Conservation (phyloP, 1,284 basidiomycete species). For the Ganoderma multipileum region DNA sequence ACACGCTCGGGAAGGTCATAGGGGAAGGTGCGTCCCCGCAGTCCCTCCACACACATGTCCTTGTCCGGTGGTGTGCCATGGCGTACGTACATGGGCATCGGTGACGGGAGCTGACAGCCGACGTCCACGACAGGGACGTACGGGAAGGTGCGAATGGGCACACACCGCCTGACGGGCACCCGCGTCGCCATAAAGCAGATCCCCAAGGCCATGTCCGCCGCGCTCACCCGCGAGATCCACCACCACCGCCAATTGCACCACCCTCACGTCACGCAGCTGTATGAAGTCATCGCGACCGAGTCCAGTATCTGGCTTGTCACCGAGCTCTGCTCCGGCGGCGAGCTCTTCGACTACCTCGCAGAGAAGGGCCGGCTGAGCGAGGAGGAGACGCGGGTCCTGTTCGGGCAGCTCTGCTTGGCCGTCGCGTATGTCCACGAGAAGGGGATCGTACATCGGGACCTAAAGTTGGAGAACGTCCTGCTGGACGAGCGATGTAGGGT, state of each 20-base stretch:
- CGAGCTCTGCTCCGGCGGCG: slow-evolving; percentile 95
- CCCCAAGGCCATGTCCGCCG: slow-evolving; percentile 89
- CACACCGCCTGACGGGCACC: slow-evolving; percentile 88
- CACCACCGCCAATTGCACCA: slow-evolving; percentile 98
- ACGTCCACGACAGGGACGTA: slow-evolving; percentile 72
- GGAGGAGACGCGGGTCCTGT: slow-evolving; percentile 84
- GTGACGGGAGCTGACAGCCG: background rate
- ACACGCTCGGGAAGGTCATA: slow-evolving; percentile 94
- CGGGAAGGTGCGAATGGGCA: slow-evolving; percentile 93
- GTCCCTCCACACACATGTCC: background rate
- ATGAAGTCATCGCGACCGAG: slow-evolving; percentile 98
- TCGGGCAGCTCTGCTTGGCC: slow-evolving; percentile 96
- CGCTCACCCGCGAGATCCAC: slow-evolving; percentile 96
- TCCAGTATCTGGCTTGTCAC: slow-evolving; percentile 96
- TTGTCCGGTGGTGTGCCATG: background rate
- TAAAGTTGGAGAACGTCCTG: slow-evolving; percentile 96
- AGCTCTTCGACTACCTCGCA: slow-evolving; percentile 96
- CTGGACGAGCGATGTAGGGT: slow-evolving; percentile 88
- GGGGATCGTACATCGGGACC: slow-evolving; percentile 93
- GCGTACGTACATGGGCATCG: background rate
- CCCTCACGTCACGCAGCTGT: slow-evolving; percentile 93
- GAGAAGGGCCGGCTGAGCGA: slow-evolving; percentile 91
- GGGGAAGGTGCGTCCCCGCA: slow-evolving; percentile 80
- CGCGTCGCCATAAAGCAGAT: slow-evolving; percentile 98
- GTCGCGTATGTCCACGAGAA: slow-evolving; percentile 91